Percentiles rank a stretch among this genome's conserved stretches.
These are phyloP conservation scores for Phytopythium sindhum DNA, from an alignment of 352 stramenopile genomes.

Conservation along the genomic window DNA sequence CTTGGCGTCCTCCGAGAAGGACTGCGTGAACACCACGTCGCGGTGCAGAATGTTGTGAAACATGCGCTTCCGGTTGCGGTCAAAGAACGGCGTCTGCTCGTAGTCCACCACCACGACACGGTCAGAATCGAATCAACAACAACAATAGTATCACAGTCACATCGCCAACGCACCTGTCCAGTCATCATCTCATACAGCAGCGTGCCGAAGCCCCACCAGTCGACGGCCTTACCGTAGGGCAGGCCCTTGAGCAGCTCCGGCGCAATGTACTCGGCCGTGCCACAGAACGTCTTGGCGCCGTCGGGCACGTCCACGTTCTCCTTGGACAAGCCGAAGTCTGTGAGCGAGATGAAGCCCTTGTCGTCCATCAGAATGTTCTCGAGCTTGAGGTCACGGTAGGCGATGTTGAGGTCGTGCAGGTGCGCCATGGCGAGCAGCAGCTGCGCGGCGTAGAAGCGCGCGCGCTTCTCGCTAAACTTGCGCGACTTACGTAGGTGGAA, in stretches of 20 bases:
- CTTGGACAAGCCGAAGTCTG: slow-evolving; percentile 93
- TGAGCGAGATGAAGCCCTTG: slow-evolving; percentile 91
- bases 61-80: slow-evolving; percentile 94
- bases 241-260: slow-evolving; percentile 88
- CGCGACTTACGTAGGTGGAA: slow-evolving; percentile 90
- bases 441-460: slow-evolving; percentile 90
- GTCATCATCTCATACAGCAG: slow-evolving; percentile 96
- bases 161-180: slow-evolving; percentile 36
- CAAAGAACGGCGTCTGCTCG: slow-evolving; percentile 91
- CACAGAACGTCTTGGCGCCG: slow-evolving; percentile 91
- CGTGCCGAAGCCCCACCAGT: slow-evolving; percentile 94
- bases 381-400: slow-evolving; percentile 93
- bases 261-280: slow-evolving; percentile 92
- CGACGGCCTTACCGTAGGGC: slow-evolving; percentile 88
- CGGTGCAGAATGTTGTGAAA: slow-evolving; percentile 93
- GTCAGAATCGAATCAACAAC: neutral
- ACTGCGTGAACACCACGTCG: slow-evolving; percentile 82
- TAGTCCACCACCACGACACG: neutral
- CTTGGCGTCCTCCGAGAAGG: slow-evolving; percentile 88
- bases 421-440: slow-evolving; percentile 91
- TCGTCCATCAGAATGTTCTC: slow-evolving; percentile 95
- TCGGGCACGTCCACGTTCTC: slow-evolving; percentile 87
- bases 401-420: slow-evolving; percentile 92
- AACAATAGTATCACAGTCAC: neutral
- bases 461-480: slow-evolving; percentile 87